phyloP scores from a whole-genome alignment of 2,329 filamentous ascomycete species.

The Biscogniauxia mediterranea region DNA sequence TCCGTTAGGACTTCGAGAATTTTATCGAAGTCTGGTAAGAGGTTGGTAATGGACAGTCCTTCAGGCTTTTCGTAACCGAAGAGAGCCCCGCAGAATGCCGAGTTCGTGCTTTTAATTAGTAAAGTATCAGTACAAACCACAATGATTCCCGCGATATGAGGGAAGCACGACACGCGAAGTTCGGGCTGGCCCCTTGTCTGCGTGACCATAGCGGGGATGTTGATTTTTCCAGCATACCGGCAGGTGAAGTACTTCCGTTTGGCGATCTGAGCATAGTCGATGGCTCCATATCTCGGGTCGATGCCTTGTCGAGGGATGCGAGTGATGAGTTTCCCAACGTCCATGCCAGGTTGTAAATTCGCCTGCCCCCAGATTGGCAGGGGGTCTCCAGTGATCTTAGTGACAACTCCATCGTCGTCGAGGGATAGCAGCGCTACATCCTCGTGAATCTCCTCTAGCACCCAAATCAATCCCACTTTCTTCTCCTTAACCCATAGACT shows the following conservation, averaged over 20 bases:
- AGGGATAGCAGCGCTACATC: constrained; percentile 77
- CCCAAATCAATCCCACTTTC: constrained; percentile 90
- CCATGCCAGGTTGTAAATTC: constrained; percentile 63
- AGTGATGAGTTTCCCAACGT: constrained; percentile 77
- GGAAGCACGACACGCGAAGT: constrained; percentile 87
- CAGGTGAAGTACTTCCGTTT: constrained; percentile 81
- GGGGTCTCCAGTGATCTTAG: constrained; percentile 70
- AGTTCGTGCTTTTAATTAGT: constrained; percentile 87
- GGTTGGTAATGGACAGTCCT: constrained; percentile 71
- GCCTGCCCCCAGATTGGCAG: constrained; percentile 82
- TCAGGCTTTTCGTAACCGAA: constrained; percentile 87
- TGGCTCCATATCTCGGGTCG: constrained; percentile 65
- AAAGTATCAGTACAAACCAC: constrained; percentile 79
- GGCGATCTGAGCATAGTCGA: constrained; percentile 75
- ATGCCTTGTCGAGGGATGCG: constrained; percentile 75
- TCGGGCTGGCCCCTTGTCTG: constrained; percentile 67
- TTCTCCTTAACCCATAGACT: constrained; percentile 99
- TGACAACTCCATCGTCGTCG: constrained; percentile 74
- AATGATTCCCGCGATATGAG: constrained; percentile 95
- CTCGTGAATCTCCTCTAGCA: constrained; percentile 95
- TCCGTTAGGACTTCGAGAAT: constrained; percentile 79
- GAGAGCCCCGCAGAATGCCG: constrained; percentile 86
- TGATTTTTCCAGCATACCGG: constrained; percentile 70
- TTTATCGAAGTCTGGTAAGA: constrained; percentile 85
- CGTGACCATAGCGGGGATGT: constrained; percentile 80